Evolutionary conservation across 2,329 filamentous ascomycete genomes (phyloP).

Genomic region (Acrocalymma vagum): DNA sequence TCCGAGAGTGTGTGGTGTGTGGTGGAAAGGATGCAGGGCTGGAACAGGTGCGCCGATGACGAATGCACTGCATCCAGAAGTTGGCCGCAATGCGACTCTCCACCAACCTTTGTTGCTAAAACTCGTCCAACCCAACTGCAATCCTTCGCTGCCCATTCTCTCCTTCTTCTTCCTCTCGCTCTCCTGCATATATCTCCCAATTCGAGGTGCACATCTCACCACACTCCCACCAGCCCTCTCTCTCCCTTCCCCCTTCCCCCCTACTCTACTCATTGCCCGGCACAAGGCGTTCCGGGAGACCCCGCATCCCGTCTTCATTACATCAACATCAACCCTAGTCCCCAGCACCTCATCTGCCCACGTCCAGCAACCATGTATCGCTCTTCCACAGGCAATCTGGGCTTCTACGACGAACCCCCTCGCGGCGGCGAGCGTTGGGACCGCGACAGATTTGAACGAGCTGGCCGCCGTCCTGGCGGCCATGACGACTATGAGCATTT

Average conservation of each 20-base stretch:
- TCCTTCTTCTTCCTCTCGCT: too few species aligned
- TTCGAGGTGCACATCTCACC: too few species aligned
- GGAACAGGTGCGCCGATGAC: too few species aligned
- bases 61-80: too few species aligned
- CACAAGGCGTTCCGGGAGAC: not conserved
- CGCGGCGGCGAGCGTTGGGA: conserved; percentile 57
- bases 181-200: too few species aligned
- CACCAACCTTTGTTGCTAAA: too few species aligned
- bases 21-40: too few species aligned
- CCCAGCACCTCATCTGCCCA: conserved; percentile 7
- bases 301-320: conserved; percentile 8
- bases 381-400: conserved; percentile 54
- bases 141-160: too few species aligned
- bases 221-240: too few species aligned
- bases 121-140: too few species aligned
- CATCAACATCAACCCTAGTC: conserved; percentile 15
- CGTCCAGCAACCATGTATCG: conserved; percentile 39
- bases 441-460: conserved; percentile 58
- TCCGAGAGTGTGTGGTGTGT: too few species aligned
- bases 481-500: conserved; percentile 47
- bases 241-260: conserved; percentile 3
- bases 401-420: conserved; percentile 50
- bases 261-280: conserved; percentile 1
- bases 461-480: conserved; percentile 29
- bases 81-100: too few species aligned